Base-by-base conservation (phyloP, 2,329 filamentous ascomycete genomes). In the Nothophoma quercina region DNA sequence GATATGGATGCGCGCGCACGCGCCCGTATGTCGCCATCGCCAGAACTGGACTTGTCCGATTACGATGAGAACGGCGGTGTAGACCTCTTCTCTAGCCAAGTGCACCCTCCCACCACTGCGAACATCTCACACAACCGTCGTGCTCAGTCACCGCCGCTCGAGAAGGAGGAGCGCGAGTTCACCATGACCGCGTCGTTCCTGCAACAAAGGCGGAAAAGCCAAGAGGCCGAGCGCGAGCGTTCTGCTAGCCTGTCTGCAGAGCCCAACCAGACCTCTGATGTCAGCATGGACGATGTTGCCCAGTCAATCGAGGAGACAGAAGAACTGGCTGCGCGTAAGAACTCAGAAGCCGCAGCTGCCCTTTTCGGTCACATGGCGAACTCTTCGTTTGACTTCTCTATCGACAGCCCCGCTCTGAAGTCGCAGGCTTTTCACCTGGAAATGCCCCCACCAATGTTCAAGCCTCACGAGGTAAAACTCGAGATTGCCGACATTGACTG, bases 141-240 rank as follows among this genome's bases (percentile, higher is more conserved):
- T 54, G 89, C 88, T n/a, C 86, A 89, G 19, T 95, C 91, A 59
- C 93, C 93, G 43, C 91, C 92, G 13, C 81, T 98, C 29, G 93
- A 98, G 77, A 91, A 90, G 66, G 93, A 98, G 65, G 93, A 98
- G 80, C 90, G 89, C 69, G 95, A 98, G 75, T 99, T 99, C 70
- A 97, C 93, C 6, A 91, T 96, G 76, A 98, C 93, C 1, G 95
- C 95, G 13, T 90, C 91, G 62, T 91, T 88, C 40, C 84, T 98
- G 64, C 90, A 85, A 53, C 80, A 83, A 76, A 82, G 80, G 60
- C 79, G 74, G 57, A 76, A 65, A 70, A 81, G 74, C 55, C 70
- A 68, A 59, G 72, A 65, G 63, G 76, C 62, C 49, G 77, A 67
- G 68, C 72, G 63, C 69, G 56, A 67, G 43, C 76, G 78, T 43